Base-by-base conservation (phyloP, 2,329 filamentous ascomycete genomes). In the Aureobasidium namibiae region DNA sequence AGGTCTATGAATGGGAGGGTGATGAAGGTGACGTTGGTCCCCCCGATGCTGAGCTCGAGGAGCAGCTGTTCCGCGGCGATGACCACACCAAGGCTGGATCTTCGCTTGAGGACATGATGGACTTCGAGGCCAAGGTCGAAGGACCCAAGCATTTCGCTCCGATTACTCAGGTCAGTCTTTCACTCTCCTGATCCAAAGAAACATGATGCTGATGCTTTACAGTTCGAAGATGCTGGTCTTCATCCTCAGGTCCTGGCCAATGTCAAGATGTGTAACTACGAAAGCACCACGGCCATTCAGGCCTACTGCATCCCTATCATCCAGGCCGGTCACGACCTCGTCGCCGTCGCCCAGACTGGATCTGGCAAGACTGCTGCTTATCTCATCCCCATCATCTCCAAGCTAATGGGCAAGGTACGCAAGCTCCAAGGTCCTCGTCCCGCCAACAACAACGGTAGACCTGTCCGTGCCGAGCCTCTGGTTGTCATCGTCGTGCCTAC, bases 341-440 rank as follows among this genome's bases (percentile, higher is more conserved):
- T 97, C 64, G 92, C 87, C 2, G 84, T 94, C 67, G 91, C 94
- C 9, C 92, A 97, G 74, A 99, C 94, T 49, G 92, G 94, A 21
- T 97, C 92, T 26, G 94, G 94, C 56, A 99, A 99, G 79, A 99
- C 94, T 0, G 92, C 89, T 0, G 92, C 94, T 0, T 99, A 94
- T 69, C 75, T 99, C 4, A 84, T 96, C 59, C 94, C 94, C 0
- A 89, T 95, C 61, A 69, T 97, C 54, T 95, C 91, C 61, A 88
- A 89, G 71, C 76, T 99, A 23, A 96, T 97, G 90, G 94, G 94
- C 26, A 97, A 97, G 75, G 90, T 89, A 6, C 94, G 91, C 75
- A 92, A 91, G 74, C 76, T 96, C 7, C 86, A 87, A 1, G 92
- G 89, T 5, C 80, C 84, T 45, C 88, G 92, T 4, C 90, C 92